Conservation (phyloP, 2,329 filamentous ascomycete genomes). For the Aureobasidium leucospermi region DNA sequence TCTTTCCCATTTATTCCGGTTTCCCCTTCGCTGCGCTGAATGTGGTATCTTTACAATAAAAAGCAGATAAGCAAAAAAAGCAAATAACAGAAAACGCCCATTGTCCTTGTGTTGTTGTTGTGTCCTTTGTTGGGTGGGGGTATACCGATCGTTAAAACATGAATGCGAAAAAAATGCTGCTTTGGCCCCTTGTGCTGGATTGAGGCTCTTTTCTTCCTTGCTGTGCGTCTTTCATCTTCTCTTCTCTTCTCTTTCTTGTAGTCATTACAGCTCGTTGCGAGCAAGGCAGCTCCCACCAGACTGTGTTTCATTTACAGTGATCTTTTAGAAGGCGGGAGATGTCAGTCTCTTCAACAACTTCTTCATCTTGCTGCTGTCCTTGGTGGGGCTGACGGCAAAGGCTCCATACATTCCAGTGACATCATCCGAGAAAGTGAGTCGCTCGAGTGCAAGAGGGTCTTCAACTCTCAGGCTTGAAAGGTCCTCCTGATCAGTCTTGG, state of each 20-base stretch:
- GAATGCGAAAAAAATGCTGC: background rate
- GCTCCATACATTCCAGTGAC: slow-evolving; percentile 34
- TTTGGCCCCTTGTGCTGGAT: background rate
- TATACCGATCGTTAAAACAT: background rate
- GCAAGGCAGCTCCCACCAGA: background rate
- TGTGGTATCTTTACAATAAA: slow-evolving; percentile 8
- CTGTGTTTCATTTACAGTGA: background rate
- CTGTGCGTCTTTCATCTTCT: background rate
- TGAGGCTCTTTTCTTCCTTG: background rate
- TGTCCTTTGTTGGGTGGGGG: background rate
- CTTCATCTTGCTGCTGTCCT: slow-evolving; percentile 6
- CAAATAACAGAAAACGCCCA: slow-evolving; percentile 1
- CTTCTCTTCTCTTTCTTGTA: background rate
- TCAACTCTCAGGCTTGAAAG: background rate
- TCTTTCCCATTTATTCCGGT: background rate
- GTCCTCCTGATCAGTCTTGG: background rate
- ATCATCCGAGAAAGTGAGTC: slow-evolving; percentile 37
- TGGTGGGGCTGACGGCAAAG: slow-evolving; percentile 28
- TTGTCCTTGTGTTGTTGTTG: background rate
- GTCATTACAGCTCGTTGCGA: background rate
- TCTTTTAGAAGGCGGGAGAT: background rate
- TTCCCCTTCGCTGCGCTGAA: background rate
- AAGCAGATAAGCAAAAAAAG: background rate
- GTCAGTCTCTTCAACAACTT: slow-evolving; percentile 11
- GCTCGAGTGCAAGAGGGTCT: slow-evolving; percentile 49